Percentiles rank a stretch among this genome's conserved stretches.
Conservation (phyloP, 345 rosid genomes). For the Syzygium oleosum region DNA sequence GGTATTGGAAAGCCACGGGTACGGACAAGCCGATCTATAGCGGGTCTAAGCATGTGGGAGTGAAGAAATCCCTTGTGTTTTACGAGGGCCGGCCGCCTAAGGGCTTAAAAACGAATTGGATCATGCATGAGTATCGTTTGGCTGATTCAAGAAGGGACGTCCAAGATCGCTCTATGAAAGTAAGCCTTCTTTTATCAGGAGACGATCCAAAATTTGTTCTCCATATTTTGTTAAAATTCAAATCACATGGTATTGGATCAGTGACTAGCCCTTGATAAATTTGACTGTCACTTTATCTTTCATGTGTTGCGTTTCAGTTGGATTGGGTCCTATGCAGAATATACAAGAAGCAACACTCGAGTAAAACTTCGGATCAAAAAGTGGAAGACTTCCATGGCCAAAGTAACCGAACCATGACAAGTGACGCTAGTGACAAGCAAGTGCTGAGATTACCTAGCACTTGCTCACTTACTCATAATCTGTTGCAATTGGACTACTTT, state of each 20-base stretch:
- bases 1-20: conserved; percentile 72
- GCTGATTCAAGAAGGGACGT: conserved; percentile 25
- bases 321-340: conserved; percentile 94
- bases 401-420: neutral
- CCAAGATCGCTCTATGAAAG: conserved; percentile 47
- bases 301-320: conserved; percentile 35
- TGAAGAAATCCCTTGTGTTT: conserved; percentile 85
- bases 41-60: conserved; percentile 44
- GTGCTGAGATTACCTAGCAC: conserved; percentile 39
- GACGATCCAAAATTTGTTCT: neutral
- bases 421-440: conserved; percentile 3
- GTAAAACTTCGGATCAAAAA: conserved; percentile 13
- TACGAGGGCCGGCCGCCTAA: conserved; percentile 79
- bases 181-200: neutral
- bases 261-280: neutral
- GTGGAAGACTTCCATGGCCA: conserved; percentile 7
- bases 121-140: conserved; percentile 90
- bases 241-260: neutral
- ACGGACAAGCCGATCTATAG: conserved; percentile 50
- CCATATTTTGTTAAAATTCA: no score
- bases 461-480: conserved; percentile 31
- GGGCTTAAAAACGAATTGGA: conserved; percentile 78
- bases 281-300: neutral
- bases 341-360: conserved; percentile 55
- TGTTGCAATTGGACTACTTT: conserved; percentile 52